Conservation (phyloP, 2,329 filamentous ascomycete genomes). For the Monosporascus cannonballus region DNA sequence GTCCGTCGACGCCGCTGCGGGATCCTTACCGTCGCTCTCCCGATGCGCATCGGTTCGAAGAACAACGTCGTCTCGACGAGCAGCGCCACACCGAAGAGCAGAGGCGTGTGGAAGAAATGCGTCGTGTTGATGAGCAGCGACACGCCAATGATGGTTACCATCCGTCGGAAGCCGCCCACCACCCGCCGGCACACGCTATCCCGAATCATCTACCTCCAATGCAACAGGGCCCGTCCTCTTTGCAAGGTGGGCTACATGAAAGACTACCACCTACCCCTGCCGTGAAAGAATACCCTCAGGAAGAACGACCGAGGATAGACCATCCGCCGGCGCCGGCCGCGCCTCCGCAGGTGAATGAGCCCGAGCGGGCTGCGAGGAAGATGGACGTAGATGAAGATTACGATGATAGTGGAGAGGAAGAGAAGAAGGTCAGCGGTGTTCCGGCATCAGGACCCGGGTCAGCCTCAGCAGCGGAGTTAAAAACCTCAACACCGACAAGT, state of each 20-base stretch:
- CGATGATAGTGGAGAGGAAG: constrained; percentile 87
- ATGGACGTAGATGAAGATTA: constrained; percentile 98
- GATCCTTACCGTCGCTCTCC: constrained; percentile 71
- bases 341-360: constrained; percentile 59
- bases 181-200: constrained; percentile 60
- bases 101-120: constrained; percentile 51
- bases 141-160: constrained; percentile 76
- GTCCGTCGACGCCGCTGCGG: constrained; percentile 67
- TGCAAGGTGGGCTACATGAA: constrained; percentile 48
- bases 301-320: constrained; percentile 52
- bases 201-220: constrained; percentile 56
- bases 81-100: constrained; percentile 47
- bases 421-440: constrained; percentile 52
- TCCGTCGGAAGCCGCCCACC: constrained; percentile 87
- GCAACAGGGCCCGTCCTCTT: constrained; percentile 52
- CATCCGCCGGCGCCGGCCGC: constrained; percentile 33
- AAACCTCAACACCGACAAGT: constrained; percentile 44
- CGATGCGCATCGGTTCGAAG: constrained; percentile 60
- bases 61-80: constrained; percentile 55
- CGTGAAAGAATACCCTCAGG: constrained; percentile 47
- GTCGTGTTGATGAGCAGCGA: constrained; percentile 55
- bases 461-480: constrained; percentile 41
- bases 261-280: constrained; percentile 37
- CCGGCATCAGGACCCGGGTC: constrained; percentile 37
- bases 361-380: constrained; percentile 76